A percentile compares a stretch with the other conserved stretches of the same genome.
These are phyloP conservation scores for Balansia obtecta DNA, from an alignment of 2,329 filamentous ascomycete genomes.

Conservation along the genomic window DNA sequence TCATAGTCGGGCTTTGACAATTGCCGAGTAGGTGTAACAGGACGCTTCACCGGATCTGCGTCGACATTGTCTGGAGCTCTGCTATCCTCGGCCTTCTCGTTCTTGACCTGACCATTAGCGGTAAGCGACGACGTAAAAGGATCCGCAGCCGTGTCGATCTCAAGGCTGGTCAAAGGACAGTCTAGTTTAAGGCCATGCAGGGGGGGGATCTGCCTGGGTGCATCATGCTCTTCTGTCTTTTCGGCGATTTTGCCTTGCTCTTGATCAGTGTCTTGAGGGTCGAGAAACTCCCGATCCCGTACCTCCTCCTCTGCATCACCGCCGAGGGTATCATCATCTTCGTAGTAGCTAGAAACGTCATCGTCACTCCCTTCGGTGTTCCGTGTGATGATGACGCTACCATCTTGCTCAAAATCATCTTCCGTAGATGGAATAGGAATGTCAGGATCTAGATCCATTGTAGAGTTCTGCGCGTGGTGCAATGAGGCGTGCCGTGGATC, in stretches of 20 bases:
- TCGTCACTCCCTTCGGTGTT: constrained; percentile 47
- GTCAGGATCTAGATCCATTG: constrained; percentile 58
- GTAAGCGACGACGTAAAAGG: background rate
- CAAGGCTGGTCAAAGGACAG: constrained; percentile 23
- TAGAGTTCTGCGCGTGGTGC: constrained; percentile 15
- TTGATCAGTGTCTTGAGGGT: background rate
- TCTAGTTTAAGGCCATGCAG: constrained; percentile 7
- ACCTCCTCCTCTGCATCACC: constrained; percentile 31
- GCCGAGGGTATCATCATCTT: constrained; percentile 47
- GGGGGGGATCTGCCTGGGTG: constrained; percentile 9
- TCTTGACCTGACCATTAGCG: background rate
- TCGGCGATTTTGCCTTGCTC: background rate
- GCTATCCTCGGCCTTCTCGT: background rate
- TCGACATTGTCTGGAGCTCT: constrained; percentile 26
- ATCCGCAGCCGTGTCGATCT: constrained; percentile 8
- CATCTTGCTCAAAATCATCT: constrained; percentile 41
- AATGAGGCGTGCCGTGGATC: constrained; percentile 42
- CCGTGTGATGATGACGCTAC: constrained; percentile 55
- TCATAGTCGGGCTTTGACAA: constrained; percentile 51
- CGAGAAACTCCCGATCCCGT: constrained; percentile 17
- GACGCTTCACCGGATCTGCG: constrained; percentile 21
- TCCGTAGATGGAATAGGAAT: constrained; percentile 83
- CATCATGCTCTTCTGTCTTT: background rate
- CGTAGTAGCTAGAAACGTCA: constrained; percentile 55
- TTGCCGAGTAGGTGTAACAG: constrained; percentile 35